Evolutionary conservation across 306 rosid species (phyloP).

Genomic region (Quercus suber): DNA sequence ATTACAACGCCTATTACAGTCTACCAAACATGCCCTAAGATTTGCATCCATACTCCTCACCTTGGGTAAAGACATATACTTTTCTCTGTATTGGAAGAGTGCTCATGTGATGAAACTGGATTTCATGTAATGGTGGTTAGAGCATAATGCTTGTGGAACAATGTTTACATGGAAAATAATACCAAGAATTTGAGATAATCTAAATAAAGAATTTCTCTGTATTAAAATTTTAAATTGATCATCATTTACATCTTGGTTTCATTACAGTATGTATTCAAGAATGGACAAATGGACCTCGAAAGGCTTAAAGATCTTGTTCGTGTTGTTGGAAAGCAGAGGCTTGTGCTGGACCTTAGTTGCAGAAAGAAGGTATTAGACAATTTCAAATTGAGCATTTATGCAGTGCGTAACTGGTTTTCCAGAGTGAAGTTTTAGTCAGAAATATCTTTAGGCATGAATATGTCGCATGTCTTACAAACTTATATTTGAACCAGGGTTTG

Average conservation of each 20-base stretch:
- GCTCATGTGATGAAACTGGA: neutral
- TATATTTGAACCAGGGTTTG: neutral
- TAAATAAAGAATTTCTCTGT: neutral
- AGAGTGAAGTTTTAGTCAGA: neutral
- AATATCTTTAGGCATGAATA: neutral
- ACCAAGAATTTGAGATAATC: neutral
- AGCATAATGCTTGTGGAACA: neutral
- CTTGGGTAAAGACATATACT: neutral
- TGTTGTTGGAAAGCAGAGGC: constrained; percentile 80
- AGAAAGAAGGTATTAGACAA: constrained; percentile 66
- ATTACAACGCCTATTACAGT: too few species aligned
- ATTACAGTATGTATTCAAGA: constrained; percentile 77
- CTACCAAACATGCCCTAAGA: too few species aligned
- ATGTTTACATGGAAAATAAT: neutral
- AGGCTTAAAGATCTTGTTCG: constrained; percentile 78
- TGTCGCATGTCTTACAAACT: neutral
- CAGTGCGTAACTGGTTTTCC: neutral
- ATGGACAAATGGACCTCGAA: constrained; percentile 87
- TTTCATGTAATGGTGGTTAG: neutral
- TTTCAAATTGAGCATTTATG: constrained; percentile 1
- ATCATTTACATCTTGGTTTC: constrained; percentile 10
- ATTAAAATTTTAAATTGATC: constrained; percentile 5
- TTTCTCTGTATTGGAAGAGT: neutral
- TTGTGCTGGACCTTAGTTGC: constrained; percentile 97
- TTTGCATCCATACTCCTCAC: neutral